These are phyloP conservation scores for Leccinum variicolor DNA, from an alignment of 768 basidiomycete genomes.

Conservation along the genomic window DNA sequence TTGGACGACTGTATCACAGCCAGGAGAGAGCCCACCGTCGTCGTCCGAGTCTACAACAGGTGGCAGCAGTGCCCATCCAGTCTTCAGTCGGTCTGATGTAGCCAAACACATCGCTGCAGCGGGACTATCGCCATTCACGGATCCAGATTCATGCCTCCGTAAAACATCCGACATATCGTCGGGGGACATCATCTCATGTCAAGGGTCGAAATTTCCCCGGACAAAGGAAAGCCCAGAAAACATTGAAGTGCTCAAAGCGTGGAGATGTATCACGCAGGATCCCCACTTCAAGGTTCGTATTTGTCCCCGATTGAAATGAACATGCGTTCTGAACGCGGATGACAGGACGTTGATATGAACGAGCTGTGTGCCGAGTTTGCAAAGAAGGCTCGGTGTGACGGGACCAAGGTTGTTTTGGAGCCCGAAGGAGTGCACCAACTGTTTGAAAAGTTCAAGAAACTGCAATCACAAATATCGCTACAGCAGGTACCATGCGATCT, in stretches of 20 bases:
- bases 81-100: conserved; percentile 47
- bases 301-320: not conserved
- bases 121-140: conserved; percentile 62
- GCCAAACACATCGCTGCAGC: conserved; percentile 44
- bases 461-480: conserved; percentile 9
- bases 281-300: conserved; percentile 70
- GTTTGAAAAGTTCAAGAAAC: conserved; percentile 39
- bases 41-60: conserved; percentile 31
- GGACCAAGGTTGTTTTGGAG: conserved; percentile 76
- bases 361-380: conserved; percentile 77
- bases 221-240: conserved; percentile 70
- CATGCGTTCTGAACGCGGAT: not conserved
- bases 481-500: conserved; percentile 10
- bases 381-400: conserved; percentile 80
- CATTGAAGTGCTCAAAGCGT: conserved; percentile 74
- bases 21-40: conserved; percentile 34
- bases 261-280: conserved; percentile 71
- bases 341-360: conserved; percentile 73
- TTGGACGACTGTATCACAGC: conserved; percentile 24
- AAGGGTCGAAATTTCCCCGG: conserved; percentile 64
- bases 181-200: conserved; percentile 60
- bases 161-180: conserved; percentile 44
- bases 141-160: conserved; percentile 25
- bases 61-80: conserved; percentile 29
- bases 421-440: conserved; percentile 42